Conservation (phyloP, 2,329 filamentous ascomycete genomes). For the Fusarium penzigii region DNA sequence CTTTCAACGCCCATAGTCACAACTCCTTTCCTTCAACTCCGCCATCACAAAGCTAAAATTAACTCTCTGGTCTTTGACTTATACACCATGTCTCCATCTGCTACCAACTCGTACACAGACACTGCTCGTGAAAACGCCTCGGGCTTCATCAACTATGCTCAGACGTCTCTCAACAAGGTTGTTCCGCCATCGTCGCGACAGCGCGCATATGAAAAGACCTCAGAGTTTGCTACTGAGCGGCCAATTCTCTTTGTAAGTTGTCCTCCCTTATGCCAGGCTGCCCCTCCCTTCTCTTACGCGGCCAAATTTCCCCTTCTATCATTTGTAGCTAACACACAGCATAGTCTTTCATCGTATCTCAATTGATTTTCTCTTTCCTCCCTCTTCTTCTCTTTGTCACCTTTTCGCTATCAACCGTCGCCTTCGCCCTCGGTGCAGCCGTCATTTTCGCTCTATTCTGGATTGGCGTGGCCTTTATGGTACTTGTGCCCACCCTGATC, state of each 20-base stretch:
- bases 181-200: slow-evolving; percentile 64
- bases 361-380: slow-evolving; percentile 64
- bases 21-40: neutral
- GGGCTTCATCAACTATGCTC: slow-evolving; percentile 41
- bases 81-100: slow-evolving; percentile 13
- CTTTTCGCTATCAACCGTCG: slow-evolving; percentile 63
- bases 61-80: neutral
- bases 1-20: neutral
- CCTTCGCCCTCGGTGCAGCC: slow-evolving; percentile 63
- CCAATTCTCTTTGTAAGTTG: slow-evolving; percentile 68
- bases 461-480: slow-evolving; percentile 63
- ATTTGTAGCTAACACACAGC: neutral
- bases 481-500: slow-evolving; percentile 70
- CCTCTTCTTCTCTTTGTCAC: slow-evolving; percentile 69
- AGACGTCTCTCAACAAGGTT: slow-evolving; percentile 48
- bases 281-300: neutral
- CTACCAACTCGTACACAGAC: slow-evolving; percentile 17
- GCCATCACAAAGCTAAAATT: neutral
- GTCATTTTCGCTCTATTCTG: slow-evolving; percentile 68
- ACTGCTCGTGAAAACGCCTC: slow-evolving; percentile 36
- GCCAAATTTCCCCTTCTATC: neutral
- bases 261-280: neutral
- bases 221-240: slow-evolving; percentile 60
- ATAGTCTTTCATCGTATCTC: slow-evolving; percentile 68
- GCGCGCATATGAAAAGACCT: slow-evolving; percentile 53